Conservation (phyloP, 148 eudicot species). For the Fagopyrum tataricum region DNA sequence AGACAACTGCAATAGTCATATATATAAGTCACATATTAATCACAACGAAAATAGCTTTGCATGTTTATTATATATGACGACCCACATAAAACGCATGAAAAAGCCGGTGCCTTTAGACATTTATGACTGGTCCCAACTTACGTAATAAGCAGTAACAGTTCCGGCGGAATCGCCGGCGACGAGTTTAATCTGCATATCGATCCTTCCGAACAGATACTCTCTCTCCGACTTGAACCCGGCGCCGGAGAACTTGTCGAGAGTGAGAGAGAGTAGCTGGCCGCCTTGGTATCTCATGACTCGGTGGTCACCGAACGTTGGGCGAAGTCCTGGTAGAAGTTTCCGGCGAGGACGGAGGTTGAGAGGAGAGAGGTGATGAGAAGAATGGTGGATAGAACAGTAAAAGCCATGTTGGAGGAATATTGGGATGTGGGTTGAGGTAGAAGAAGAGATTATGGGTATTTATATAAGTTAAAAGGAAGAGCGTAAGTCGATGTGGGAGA, state of each 20-base stretch:
- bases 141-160: conserved; percentile 57
- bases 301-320: conserved; percentile 52
- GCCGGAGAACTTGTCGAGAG: conserved; percentile 50
- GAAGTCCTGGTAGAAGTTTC: conserved; percentile 51
- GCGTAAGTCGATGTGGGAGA: conserved; percentile 11
- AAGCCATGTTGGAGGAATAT: conserved; percentile 19
- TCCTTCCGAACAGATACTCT: conserved; percentile 48
- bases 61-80: background rate
- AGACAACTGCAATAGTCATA: conserved; percentile 33
- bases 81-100: background rate
- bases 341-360: conserved; percentile 22
- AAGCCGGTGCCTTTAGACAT: background rate
- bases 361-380: conserved; percentile 15
- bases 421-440: too few species aligned
- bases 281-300: conserved; percentile 35
- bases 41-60: background rate
- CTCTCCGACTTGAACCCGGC: conserved; percentile 48
- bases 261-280: conserved; percentile 42
- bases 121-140: conserved; percentile 18
- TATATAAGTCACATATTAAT: background rate
- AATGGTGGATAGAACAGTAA: background rate
- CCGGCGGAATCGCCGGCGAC: conserved; percentile 67
- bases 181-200: conserved; percentile 65
- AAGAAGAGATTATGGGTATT: background rate
- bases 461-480: background rate